Conservation (phyloP, 371 early-diverging fungal species). For the Lichtheimia ornata region DNA sequence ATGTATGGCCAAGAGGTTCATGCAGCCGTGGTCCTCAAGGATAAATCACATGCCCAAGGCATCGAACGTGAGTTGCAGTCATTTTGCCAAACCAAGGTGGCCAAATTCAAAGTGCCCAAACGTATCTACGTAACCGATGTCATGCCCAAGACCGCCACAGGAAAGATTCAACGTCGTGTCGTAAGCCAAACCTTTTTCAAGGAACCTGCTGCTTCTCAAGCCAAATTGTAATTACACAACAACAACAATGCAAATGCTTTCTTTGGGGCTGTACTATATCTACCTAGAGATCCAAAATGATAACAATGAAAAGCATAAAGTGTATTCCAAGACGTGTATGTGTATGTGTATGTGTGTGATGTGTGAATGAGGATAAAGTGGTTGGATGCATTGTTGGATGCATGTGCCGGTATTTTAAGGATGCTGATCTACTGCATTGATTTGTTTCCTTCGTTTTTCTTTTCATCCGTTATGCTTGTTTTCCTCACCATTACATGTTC, state of each 20-base stretch:
- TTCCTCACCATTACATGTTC: background rate
- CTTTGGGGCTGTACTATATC: background rate
- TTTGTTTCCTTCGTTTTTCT: background rate
- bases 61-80: slow-evolving; percentile 47
- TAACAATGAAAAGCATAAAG: background rate
- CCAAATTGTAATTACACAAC: slow-evolving; percentile 38
- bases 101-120: slow-evolving; percentile 81
- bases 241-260: no score
- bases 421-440: background rate
- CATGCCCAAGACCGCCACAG: slow-evolving; percentile 80
- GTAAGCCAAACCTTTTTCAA: slow-evolving; percentile 54
- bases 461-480: slow-evolving; percentile 1
- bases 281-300: background rate
- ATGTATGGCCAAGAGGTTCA: slow-evolving; percentile 85
- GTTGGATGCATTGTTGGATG: no score
- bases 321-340: background rate
- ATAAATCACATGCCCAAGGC: slow-evolving; percentile 20
- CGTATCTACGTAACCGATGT: slow-evolving; percentile 68
- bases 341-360: background rate
- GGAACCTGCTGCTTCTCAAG: slow-evolving; percentile 28
- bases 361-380: background rate
- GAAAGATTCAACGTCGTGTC: slow-evolving; percentile 68
- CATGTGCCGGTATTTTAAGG: no score
- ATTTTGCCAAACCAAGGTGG: slow-evolving; percentile 57
- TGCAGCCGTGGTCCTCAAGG: slow-evolving; percentile 68